Conservation (phyloP, 169 alveolate species). For the Plasmodium malariae region DNA sequence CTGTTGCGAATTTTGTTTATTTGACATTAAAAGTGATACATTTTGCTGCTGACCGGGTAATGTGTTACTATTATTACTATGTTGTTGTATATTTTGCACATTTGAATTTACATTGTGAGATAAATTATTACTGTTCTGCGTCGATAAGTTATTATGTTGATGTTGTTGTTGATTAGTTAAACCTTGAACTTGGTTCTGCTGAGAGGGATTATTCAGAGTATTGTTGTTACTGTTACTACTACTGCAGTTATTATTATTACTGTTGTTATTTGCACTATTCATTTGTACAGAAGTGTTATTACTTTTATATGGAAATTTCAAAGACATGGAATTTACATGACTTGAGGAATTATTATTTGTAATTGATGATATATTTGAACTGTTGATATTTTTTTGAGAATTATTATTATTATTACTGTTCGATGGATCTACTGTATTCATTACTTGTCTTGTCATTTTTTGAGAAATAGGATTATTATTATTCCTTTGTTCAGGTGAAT, state of each 20-base stretch:
- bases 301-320: conserved; percentile 62
- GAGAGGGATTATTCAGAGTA: background rate
- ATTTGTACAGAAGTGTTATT: conserved; percentile 10
- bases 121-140: too few relatives aligned
- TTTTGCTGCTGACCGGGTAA: conserved; percentile 7
- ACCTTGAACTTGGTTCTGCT: background rate
- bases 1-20: conserved; percentile 31
- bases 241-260: background rate
- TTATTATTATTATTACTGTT: conserved; percentile 17
- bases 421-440: conserved; percentile 6
- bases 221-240: background rate
- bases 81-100: conserved; percentile 17
- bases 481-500: conserved; percentile 56
- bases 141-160: conserved; percentile 12
- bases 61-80: too few relatives aligned
- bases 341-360: conserved; percentile 7
- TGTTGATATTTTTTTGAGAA: conserved; percentile 21
- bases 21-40: background rate
- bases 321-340: conserved; percentile 32
- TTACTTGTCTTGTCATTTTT: conserved; percentile 37
- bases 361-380: conserved; percentile 1
- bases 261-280: background rate
- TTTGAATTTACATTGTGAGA: background rate
- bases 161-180: conserved; percentile 5
- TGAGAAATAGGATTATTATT: conserved; percentile 29